Evolutionary conservation across 768 basidiomycete genomes (phyloP), one percentile per base, ranked within the genome.

Genomic region (Pleurotus giganteus): DNA sequence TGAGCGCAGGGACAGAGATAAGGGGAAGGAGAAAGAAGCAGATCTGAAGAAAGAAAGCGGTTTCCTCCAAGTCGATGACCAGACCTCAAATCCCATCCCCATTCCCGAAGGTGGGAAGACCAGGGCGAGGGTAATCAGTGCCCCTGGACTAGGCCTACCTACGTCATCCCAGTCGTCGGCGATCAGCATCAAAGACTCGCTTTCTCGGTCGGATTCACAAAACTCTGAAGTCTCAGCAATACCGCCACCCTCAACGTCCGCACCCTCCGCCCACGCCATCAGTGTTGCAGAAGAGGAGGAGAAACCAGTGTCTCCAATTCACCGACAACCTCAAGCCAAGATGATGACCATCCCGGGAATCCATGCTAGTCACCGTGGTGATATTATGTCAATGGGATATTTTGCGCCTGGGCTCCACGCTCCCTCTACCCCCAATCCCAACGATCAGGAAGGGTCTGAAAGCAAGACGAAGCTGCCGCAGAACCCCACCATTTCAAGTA

Each of bases 271-370:
- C 34, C 71, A 74, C 36, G 71, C 65, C 7, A 64, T 68, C 15
- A 65, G 61, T 24, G 66, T 69, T 2, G 72, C 73, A 51, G 61
- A 61, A 27, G 71, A 73, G 36, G 55, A 66, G 52, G 67, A 60
- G 43, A 54, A 56, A 24, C 66, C 65, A 34, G 54, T 63, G 19
- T 60, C 71, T 43, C 66, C 66, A 8, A 70, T 75, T 15, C 82
- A 85, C 6, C 89, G 89, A 60, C 82, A 85, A 59, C 83, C 84
- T 15, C 83, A 85, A 64, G 86, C 83, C 27, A 87, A 83, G 61
- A 86, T 80, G 37, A 94, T 94, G 91, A 85, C 82, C 12, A 93
- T 94, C 58, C 91, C 91, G 7, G 89, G 89, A 1, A 94, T 94
- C 57, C 91, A 92, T 62, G 89, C 83, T 2, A 89, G 85, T 61